Evolutionary conservation across 768 basidiomycete genomes (phyloP), one percentile per base, ranked within the genome.

Genomic region (Agaricus sinodeliciosus): DNA sequence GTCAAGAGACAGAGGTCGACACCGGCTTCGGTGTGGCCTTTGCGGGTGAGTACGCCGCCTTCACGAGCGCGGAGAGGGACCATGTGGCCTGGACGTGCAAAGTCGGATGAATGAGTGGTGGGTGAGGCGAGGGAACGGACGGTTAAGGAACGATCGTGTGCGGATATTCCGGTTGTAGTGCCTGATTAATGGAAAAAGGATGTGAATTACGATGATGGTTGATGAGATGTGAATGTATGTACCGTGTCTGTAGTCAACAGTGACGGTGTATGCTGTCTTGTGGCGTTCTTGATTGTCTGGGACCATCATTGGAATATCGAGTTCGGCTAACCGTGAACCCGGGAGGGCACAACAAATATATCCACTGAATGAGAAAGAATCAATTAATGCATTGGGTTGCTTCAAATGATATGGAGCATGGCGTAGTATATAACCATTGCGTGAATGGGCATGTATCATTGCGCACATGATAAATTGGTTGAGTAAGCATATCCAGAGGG

Each of bases 131-230:
- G 81, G 37, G 87, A 84, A 51, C 90, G 81, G 3, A 78, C 91
- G 3, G 95, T 95, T 50, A 94, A 73, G 31, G 89, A 84, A 51
- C 96, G 85, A 71, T 99, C 96, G 67, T 92, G 85, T 3, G 95
- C 95, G 35, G 95, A 96, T 60, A 99, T 99, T 22, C 96, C 96
- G 15, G 96, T 99, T 3, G 91, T 85, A 3, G 91, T 95, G 2
- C 89, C 92, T 91, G 55, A n/a, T n/a, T n/a, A 18, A 31, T n/a
- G 31, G 27, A 26, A 9, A 25, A 11, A 19, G 18, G 18, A 36
- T 11, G 18, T 16, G 9, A 48, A 13, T 2, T n/a, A n/a, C n/a
- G n/a, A n/a, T n/a, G n/a, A n/a, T n/a, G n/a, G n/a, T n/a, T n/a
- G n/a, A n/a, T n/a, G n/a, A n/a, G n/a, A n/a, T n/a, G n/a, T n/a